Percentiles rank a stretch among this genome's conserved stretches.
Conservation (phyloP, 148 eudicot species). For the Spergularia bocconei region DNA sequence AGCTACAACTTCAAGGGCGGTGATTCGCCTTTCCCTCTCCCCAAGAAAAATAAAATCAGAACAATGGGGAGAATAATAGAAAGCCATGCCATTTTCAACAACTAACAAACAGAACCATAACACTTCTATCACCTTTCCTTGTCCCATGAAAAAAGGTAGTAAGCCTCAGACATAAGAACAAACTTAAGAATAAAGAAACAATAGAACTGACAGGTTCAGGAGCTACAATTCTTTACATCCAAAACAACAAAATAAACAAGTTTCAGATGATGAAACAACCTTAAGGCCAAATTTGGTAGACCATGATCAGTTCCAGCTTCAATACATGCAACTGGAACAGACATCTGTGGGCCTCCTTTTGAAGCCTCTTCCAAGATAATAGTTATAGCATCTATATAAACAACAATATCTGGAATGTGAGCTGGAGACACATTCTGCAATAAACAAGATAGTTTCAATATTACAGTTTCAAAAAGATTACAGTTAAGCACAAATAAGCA, state of each 20-base stretch:
- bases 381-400: slow-evolving; percentile 85
- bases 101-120: not conserved
- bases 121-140: not conserved
- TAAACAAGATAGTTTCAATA: slow-evolving; percentile 7
- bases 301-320: slow-evolving; percentile 81
- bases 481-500: slow-evolving; percentile 8
- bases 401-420: slow-evolving; percentile 67
- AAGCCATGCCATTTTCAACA: not conserved
- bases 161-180: not conserved
- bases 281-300: slow-evolving; percentile 84
- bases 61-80: not conserved
- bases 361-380: slow-evolving; percentile 83
- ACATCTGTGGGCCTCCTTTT: slow-evolving; percentile 60
- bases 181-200: no score
- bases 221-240: not conserved
- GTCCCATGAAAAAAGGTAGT: no score
- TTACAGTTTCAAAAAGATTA: not conserved
- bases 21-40: not conserved
- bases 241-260: slow-evolving; percentile 21
- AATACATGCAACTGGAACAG: slow-evolving; percentile 78
- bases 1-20: not conserved
- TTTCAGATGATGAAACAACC: slow-evolving; percentile 43
- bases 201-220: not conserved
- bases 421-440: slow-evolving; percentile 87
- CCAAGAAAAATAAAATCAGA: not conserved